phyloP scores from a whole-genome alignment of 2,329 filamentous ascomycete species.

The Aspergillus pseudotamarii region DNA sequence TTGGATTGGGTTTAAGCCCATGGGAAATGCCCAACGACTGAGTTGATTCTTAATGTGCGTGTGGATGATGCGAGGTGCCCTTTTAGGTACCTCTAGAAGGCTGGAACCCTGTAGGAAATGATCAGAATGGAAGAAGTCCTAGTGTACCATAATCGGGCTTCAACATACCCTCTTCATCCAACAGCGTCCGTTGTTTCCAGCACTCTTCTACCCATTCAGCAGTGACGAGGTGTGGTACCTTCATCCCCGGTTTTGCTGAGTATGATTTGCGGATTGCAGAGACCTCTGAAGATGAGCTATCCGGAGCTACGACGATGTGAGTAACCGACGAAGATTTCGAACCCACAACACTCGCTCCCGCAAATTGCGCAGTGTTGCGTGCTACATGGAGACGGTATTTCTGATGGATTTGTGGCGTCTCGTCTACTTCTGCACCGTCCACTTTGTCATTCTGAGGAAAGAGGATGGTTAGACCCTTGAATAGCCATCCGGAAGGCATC shows the following conservation, averaged over 20 bases:
- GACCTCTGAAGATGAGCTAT: conserved; percentile 49
- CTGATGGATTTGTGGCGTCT: neutral
- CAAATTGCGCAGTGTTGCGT: conserved; percentile 67
- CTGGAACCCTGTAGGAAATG: conserved; percentile 8
- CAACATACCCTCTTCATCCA: conserved; percentile 72
- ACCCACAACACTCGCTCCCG: conserved; percentile 62
- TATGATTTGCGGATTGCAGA: conserved; percentile 35
- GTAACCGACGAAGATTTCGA: conserved; percentile 62
- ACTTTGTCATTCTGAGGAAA: conserved; percentile 34
- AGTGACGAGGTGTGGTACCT: conserved; percentile 70
- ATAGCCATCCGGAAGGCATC: conserved; percentile 50
- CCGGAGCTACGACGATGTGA: conserved; percentile 68
- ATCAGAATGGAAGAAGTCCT: neutral
- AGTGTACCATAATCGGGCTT: neutral
- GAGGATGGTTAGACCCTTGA: conserved; percentile 50
- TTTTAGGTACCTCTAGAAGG: neutral
- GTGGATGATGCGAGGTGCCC: neutral
- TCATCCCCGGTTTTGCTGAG: conserved; percentile 36
- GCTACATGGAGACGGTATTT: conserved; percentile 47
- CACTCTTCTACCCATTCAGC: conserved; percentile 75
- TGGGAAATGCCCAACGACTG: neutral
- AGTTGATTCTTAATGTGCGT: neutral
- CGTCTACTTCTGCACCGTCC: conserved; percentile 3
- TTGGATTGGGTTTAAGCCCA: neutral
- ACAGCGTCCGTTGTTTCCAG: conserved; percentile 74